These are phyloP conservation scores for Hypericum perforatum DNA, from an alignment of 345 rosid genomes.

Conservation along the genomic window DNA sequence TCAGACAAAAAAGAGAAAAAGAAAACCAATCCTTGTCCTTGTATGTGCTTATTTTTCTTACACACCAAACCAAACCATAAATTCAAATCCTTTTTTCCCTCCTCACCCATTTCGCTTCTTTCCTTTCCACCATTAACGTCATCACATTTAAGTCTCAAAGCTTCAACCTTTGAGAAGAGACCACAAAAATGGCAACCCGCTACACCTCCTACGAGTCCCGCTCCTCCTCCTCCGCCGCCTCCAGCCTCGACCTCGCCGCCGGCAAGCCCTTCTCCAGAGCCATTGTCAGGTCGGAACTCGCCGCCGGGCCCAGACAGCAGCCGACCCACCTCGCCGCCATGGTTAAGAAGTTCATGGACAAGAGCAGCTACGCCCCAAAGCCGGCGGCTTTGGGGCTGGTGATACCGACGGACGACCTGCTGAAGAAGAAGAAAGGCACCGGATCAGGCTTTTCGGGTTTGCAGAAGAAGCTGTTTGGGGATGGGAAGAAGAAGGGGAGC, in stretches of 20 bases:
- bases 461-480: slow-evolving; percentile 77
- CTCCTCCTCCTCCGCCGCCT: slow-evolving; percentile 1
- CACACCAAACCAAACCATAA: too few species aligned
- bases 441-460: slow-evolving; percentile 31
- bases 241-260: neutral
- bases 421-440: slow-evolving; percentile 46
- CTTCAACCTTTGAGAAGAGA: neutral
- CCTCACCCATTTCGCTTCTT: too few species aligned
- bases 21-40: too few species aligned
- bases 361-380: slow-evolving; percentile 26
- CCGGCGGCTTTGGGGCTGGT: slow-evolving; percentile 25
- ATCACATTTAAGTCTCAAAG: neutral
- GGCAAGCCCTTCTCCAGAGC: slow-evolving; percentile 1
- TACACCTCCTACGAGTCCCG: slow-evolving; percentile 1
- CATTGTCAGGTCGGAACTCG: neutral
- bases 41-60: too few species aligned
- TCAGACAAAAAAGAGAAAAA: too few species aligned
- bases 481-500: slow-evolving; percentile 21
- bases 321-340: slow-evolving; percentile 11
- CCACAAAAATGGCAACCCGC: slow-evolving; percentile 5
- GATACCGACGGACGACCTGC: slow-evolving; percentile 58
- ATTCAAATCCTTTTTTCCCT: too few species aligned
- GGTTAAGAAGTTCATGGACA: slow-evolving; percentile 75
- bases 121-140: neutral
- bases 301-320: neutral